These are phyloP conservation scores for Penicillium verhagenii DNA, from an alignment of 495 filamentous ascomycete genomes.

Conservation along the genomic window DNA sequence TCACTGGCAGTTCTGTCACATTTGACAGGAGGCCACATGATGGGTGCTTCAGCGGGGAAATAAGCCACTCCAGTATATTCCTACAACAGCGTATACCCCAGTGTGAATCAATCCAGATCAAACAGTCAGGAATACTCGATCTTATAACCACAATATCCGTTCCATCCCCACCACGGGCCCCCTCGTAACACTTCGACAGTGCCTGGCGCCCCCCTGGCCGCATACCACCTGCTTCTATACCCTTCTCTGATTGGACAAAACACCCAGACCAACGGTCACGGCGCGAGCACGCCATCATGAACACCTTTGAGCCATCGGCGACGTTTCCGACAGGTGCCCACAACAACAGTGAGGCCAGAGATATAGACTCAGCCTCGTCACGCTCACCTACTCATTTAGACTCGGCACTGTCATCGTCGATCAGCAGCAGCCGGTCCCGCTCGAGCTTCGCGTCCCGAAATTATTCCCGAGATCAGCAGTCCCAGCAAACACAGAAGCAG, in stretches of 20 bases:
- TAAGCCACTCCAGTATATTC: neutral
- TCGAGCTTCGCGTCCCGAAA: conserved; percentile 22
- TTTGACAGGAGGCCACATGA: conserved; percentile 12
- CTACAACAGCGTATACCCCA: neutral
- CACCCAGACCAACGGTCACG: conserved; percentile 13
- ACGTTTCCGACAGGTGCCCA: conserved; percentile 21
- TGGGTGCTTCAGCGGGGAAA: conserved; percentile 4
- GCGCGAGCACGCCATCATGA: conserved; percentile 43
- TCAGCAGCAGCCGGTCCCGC: conserved; percentile 24
- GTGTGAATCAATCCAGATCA: neutral
- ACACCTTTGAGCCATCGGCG: conserved; percentile 32
- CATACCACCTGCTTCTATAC: conserved; percentile 6
- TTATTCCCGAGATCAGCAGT: conserved; percentile 4
- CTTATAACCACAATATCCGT: neutral
- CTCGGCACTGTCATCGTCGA: conserved; percentile 25
- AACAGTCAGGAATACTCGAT: neutral
- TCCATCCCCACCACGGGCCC: neutral
- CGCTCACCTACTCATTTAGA: conserved; percentile 24
- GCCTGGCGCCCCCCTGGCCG: conserved; percentile 10
- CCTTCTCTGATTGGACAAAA: conserved; percentile 16
- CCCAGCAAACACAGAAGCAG: conserved; percentile 10
- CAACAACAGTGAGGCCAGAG: conserved; percentile 11
- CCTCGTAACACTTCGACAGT: neutral
- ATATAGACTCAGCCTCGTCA: conserved; percentile 27
- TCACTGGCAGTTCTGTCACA: conserved; percentile 2